Base-by-base conservation (phyloP, 768 basidiomycete genomes). In the Russula foetens region DNA sequence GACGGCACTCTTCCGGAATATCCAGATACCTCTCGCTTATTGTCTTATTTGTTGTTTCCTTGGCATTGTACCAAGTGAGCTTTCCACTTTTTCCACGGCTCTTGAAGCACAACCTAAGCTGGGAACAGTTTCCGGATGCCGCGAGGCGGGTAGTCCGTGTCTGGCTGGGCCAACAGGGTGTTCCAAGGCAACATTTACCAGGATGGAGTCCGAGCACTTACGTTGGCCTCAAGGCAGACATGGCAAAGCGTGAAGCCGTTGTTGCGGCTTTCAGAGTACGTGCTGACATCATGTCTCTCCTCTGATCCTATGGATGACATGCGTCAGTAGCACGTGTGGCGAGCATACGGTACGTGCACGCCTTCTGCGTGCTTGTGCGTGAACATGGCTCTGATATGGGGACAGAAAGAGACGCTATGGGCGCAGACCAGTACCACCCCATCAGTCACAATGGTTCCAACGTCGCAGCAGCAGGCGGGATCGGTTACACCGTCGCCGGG, bases 401-500 rank as follows among this genome's bases (percentile, higher is more conserved):
- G 21, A 29, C 74, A 93, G 92, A 93, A 74, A 75, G 83, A 48
- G 85, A 97, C 70, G 94, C 94, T 2, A 93, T 92, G 84, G 94
- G 94, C 1, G 80, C 80, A 58, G 93, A 97, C 74, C 91, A 96
- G 71, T 97, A 92, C 68, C 92, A 96, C 68, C 94, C 95, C 0
- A 79, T 98, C 24, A 80, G 80, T 54, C 78, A 79, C 51, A 74
- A 73, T 28, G 95, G 95, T 4, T 80, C 82, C 9, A 93, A 98
- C 71, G 77, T 98, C 29, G 87, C 89, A 0, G 66, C 73, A 5
- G 85, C 84, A 2, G 92, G 90, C 39, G 73, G 90, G 15, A 86
- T 97, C 53, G 93, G 93, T 24, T 95, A 93, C 70, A 91, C 86
- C 39, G 86, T 98, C 47, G 80, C 88, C 57, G 95, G 97, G 68